A percentile compares a stretch with the other conserved stretches of the same genome.
phyloP scores from a whole-genome alignment of 1,284 basidiomycete species.

The Melampsora occidentalis region DNA sequence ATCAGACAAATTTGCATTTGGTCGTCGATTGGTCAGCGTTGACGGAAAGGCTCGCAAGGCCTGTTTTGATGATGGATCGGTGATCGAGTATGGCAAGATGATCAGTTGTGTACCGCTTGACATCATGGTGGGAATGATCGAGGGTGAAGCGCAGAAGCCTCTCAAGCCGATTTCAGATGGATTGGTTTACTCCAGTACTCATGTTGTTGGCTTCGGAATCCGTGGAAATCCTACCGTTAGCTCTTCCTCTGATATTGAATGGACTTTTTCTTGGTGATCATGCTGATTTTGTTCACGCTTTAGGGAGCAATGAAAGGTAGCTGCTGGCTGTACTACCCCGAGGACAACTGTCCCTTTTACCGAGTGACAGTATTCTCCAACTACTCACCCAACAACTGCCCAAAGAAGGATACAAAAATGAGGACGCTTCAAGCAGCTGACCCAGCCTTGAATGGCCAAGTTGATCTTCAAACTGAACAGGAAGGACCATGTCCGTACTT shows the following conservation, averaged over 20 bases:
- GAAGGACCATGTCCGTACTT: constrained; percentile 58
- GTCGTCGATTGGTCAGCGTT: constrained; percentile 55
- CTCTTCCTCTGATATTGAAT: background rate
- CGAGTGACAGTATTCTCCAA: constrained; percentile 61
- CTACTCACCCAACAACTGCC: constrained; percentile 60
- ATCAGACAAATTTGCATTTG: constrained; percentile 55
- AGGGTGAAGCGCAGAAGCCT: constrained; percentile 51
- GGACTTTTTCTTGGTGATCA: background rate
- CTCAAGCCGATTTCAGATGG: constrained; percentile 50
- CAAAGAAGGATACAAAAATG: constrained; percentile 54
- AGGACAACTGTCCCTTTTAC: constrained; percentile 60
- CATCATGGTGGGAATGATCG: constrained; percentile 54
- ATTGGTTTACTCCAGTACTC: constrained; percentile 57
- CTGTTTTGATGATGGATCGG: constrained; percentile 55
- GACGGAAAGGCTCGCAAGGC: constrained; percentile 56
- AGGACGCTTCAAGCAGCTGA: constrained; percentile 58
- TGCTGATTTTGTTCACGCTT: background rate
- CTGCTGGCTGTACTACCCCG: constrained; percentile 57
- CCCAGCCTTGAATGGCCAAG: constrained; percentile 53
- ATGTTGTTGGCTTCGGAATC: constrained; percentile 60
- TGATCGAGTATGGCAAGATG: constrained; percentile 57
- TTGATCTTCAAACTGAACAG: constrained; percentile 53
- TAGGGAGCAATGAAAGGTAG: constrained; percentile 51
- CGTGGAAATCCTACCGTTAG: constrained; percentile 53
- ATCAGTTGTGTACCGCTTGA: constrained; percentile 59